Evolutionary conservation across 768 basidiomycete genomes (phyloP).

Genomic region (Hygrocybe coccinea): DNA sequence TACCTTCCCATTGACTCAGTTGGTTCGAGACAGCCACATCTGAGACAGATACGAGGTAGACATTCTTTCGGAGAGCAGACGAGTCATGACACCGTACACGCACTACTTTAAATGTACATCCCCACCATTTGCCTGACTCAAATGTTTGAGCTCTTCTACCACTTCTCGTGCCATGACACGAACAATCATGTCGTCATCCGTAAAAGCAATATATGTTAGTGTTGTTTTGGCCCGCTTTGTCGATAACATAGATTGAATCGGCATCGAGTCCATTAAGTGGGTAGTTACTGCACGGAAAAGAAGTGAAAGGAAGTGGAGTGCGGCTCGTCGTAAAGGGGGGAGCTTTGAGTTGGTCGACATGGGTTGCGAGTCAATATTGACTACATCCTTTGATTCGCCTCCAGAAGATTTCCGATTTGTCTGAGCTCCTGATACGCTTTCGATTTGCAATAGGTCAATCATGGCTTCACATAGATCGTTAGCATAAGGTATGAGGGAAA

Average conservation of each 20-base stretch:
- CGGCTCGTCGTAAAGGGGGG: constrained; percentile 79
- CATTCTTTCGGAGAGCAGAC: constrained; percentile 18
- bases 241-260: constrained; percentile 33
- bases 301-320: constrained; percentile 73
- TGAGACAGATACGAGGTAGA: constrained; percentile 96
- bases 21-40: constrained; percentile 53
- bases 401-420: constrained; percentile 4
- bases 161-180: constrained; percentile 75
- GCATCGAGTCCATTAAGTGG: constrained; percentile 43
- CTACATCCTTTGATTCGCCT: constrained; percentile 12
- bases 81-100: too few relatives aligned
- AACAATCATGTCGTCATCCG: constrained; percentile 69
- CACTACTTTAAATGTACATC: constrained; percentile 11
- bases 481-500: constrained; percentile 60
- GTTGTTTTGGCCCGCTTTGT: constrained; percentile 54
- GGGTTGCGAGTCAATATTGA: constrained; percentile 54
- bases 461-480: constrained; percentile 60
- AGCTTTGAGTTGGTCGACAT: constrained; percentile 57
- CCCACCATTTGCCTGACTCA: constrained; percentile 46
- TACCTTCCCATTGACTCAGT: constrained; percentile 83
- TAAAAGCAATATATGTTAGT: constrained; percentile 61
- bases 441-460: constrained; percentile 72
- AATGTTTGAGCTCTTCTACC: constrained; percentile 46
- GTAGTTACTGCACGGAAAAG: constrained; percentile 57
- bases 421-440: constrained; percentile 31